Evolutionary conservation across 352 stramenopile genomes (phyloP).

Genomic region (Discostella stelligera): DNA sequence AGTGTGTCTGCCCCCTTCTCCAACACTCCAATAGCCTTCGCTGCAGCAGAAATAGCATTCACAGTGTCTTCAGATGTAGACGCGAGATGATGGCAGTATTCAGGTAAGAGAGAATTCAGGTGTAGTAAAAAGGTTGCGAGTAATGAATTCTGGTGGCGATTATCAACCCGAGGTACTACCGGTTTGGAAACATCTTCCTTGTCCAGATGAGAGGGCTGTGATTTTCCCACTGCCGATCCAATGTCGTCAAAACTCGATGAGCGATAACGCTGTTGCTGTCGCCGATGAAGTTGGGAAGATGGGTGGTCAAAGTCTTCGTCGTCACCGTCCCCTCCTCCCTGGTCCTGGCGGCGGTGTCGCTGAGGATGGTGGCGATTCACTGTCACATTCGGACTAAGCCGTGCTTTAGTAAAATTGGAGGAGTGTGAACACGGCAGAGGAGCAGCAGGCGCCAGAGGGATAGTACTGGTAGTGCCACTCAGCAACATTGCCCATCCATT

Average conservation of each 20-base stretch:
- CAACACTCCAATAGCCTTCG: slow-evolving; percentile 34
- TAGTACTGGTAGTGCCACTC: background rate
- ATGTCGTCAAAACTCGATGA: slow-evolving; percentile 4
- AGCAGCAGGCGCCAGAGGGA: slow-evolving; percentile 5
- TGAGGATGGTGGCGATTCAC: background rate
- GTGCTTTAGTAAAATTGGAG: background rate
- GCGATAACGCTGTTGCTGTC: slow-evolving; percentile 7
- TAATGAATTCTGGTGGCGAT: slow-evolving; percentile 11
- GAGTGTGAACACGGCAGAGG: background rate
- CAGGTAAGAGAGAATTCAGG: slow-evolving; percentile 39
- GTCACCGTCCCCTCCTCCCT: background rate
- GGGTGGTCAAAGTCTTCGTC: background rate
- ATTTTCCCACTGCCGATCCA: background rate
- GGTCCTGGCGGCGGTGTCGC: background rate
- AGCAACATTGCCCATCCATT: background rate
- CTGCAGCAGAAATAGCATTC: slow-evolving; percentile 13
- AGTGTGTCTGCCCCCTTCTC: slow-evolving; percentile 14
- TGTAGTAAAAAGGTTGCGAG: slow-evolving; percentile 36
- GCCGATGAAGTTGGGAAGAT: background rate
- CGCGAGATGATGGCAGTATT: slow-evolving; percentile 34
- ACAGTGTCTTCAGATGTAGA: slow-evolving; percentile 13
- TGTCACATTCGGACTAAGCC: background rate
- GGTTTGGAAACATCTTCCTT: background rate
- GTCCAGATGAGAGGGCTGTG: background rate
- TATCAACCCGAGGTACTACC: background rate